These are phyloP conservation scores for Rhododendron williamsianum DNA, from an alignment of 148 eudicot species.

Conservation along the genomic window DNA sequence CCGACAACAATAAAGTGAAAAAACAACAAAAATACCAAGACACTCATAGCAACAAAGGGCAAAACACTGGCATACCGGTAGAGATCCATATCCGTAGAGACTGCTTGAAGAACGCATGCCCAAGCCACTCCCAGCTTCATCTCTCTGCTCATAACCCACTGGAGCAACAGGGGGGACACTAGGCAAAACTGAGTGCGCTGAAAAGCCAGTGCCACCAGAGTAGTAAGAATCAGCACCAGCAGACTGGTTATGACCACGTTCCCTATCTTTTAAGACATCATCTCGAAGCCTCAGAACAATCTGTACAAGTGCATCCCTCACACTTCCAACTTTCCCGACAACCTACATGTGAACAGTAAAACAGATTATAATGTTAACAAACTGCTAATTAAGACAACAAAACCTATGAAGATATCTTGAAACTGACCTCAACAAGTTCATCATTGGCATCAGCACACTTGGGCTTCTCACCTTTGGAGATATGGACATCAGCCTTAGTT, in stretches of 20 bases:
- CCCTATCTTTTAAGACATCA: conserved; percentile 62
- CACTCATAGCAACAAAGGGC: not conserved
- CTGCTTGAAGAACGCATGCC: conserved; percentile 52
- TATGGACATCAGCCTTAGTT: conserved; percentile 69
- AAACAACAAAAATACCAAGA: not conserved
- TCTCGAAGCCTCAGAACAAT: conserved; percentile 83
- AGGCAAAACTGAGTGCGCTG: conserved; percentile 50
- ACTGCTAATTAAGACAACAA: not conserved
- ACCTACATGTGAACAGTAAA: conserved; percentile 33
- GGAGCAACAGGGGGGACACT: conserved; percentile 38
- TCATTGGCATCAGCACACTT: conserved; percentile 56
- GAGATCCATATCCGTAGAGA: conserved; percentile 60
- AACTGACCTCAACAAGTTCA: conserved; percentile 70
- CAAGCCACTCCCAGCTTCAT: conserved; percentile 49
- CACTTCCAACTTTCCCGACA: conserved; percentile 60
- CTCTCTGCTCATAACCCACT: conserved; percentile 58
- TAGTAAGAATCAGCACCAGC: conserved; percentile 48
- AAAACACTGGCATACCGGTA: conserved; percentile 46
- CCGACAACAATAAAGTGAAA: conserved; percentile 8
- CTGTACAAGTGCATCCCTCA: conserved; percentile 91
- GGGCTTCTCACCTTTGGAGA: conserved; percentile 72
- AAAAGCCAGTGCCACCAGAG: conserved; percentile 45
- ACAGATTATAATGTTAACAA: not conserved
- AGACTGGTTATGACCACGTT: conserved; percentile 41
- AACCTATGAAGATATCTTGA: not conserved